Base-by-base conservation (phyloP, 169 alveolate species). In the Plasmodium chabaudi region DNA sequence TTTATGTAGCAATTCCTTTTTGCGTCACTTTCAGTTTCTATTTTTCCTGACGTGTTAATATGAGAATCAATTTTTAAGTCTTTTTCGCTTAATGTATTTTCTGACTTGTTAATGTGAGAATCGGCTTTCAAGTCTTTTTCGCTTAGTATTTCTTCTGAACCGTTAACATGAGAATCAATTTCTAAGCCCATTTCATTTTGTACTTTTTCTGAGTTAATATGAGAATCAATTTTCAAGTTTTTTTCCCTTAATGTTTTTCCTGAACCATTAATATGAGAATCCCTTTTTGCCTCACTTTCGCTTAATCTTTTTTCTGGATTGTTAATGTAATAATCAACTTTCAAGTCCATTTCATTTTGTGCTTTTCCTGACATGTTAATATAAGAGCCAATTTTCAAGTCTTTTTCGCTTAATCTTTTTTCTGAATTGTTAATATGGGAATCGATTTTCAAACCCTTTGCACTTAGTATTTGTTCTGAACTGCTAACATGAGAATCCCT, bases 1-100 rank as follows among this genome's bases (percentile, higher is more conserved):
- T 39, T 65, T 17, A 10, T 55, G 51, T 65, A 65, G 21, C 53
- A 65, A 15, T n/a, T 12, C 73, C 34, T 65, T 47, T 49, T 65
- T 23, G 73, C 10, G 9, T 21, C 21, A 25, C 15, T 27, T 65
- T 49, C 73, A 5, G 12, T 49, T 65, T 15, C 5, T 10, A 15
- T 13, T 12, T 21, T 4, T 2, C 1, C 59, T 67, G 13, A n/a
- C 47, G 10, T 25, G 27, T 4, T 67, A 12, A 34, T 13, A 51
- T 3, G 7, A 42, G 74, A 23, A 67, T 21, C 39, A 6, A 25
- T 23, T 12, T 67, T 12, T 13, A 67, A 9, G 74, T 12, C 13
- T 12, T 67, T 67, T 15, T 51, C 17, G 5, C 6, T 51, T 51
- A 6, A 0, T 3, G 0, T 51, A 7, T 51, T 51, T 51, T 15